Evolutionary conservation across 371 early-diverging fungal genomes (phyloP), one percentile per base, ranked within the genome.

Genomic region (Batkoa obscura): DNA sequence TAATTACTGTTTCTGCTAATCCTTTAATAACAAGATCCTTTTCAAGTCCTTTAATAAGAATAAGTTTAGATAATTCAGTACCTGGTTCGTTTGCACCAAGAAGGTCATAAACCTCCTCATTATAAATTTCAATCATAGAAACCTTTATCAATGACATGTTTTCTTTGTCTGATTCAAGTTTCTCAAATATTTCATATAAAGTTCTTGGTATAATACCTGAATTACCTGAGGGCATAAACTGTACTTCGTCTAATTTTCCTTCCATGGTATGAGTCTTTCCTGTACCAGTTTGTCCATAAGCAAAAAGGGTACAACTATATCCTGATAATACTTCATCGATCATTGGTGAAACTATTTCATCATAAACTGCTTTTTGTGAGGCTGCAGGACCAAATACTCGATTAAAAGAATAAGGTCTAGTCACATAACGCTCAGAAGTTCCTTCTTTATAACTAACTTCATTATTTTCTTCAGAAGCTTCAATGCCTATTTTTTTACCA

Each of bases 71-170:
- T 76, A 79, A 34, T 85, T 79, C 0, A 61, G 62, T 0, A 68
- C 60, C 1, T 52, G 60, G 12, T 72, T 66, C 47, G 76, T 72
- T 31, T 66, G 65, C 62, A 4, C 64, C 61, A 23, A 99, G 66
- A 30, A 99, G 71, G 68, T 99, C 98, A 33, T 81, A 77, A 50
- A 99, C 72, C 41, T 96, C 91, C 65, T 99, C 99, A 62, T 99
- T 99, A 73, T 99, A 99, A 31, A 99, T 77, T 68, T 99, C 99
- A 36, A 96, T 71, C 57, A 86, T 84, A 38, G 92, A 91, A 5
- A 92, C 76, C 32, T 77, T 76, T 3, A 88, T 88, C 1, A 83
- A 73, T 58, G 74, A 84, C 23, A 23, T 23, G 23, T 23, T 23
- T 23, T 23, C 23, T 23, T 23, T 23, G 54, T 90, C 86, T 0